Evolutionary conservation across 192 early-diverging fungal species (phyloP).

Genomic region (Tieghemiomyces parasiticus): DNA sequence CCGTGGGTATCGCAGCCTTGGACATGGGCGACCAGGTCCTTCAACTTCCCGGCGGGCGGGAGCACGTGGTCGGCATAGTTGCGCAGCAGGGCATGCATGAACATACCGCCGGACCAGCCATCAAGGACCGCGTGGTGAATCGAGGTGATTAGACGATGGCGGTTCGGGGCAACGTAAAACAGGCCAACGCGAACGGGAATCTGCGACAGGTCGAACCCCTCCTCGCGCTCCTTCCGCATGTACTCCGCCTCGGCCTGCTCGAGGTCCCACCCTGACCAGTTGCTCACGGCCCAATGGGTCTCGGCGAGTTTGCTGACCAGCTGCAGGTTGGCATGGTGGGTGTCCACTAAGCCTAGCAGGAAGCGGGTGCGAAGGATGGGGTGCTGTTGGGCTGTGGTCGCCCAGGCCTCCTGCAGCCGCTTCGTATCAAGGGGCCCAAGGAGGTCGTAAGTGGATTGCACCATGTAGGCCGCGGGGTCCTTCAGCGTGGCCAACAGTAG

Average conservation of each 20-base stretch:
- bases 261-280: neutral
- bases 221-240: neutral
- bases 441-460: neutral
- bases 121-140: neutral
- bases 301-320: neutral
- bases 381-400: neutral
- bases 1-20: neutral
- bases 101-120: neutral
- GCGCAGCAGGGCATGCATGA: neutral
- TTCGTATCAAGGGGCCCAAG: neutral
- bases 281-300: neutral
- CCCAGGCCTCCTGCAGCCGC: neutral
- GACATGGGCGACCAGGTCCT: neutral
- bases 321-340: neutral
- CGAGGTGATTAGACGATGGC: neutral
- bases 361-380: neutral
- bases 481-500: neutral
- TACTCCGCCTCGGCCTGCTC: neutral
- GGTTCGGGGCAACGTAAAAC: neutral
- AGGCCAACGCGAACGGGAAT: neutral
- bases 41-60: neutral
- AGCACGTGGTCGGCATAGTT: neutral
- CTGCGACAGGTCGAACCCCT: neutral
- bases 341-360: neutral
- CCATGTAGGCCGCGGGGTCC: neutral